Base-by-base conservation (phyloP, 768 basidiomycete species). In the Tylopilus felleus region DNA sequence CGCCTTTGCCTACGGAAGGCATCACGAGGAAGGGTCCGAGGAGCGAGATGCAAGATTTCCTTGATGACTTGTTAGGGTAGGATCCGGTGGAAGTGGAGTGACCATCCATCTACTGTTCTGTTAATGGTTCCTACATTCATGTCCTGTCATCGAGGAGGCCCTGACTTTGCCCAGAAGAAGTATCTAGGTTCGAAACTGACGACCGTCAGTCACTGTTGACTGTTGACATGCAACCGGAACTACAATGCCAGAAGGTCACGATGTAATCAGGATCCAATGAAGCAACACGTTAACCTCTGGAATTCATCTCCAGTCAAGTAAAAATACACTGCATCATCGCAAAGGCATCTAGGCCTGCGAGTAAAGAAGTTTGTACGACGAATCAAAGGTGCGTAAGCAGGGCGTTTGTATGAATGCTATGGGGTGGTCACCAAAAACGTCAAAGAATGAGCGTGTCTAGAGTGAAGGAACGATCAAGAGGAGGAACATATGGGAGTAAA, bases 11-110 rank as follows among this genome's bases (percentile, higher is more conserved):
- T 0, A 68, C 69, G 0, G 74, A 74, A 22, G 38, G 33, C 19
- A 14, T 49, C 5, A 40, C 63, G 51, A 72, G 72, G 65, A 73
- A 76, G 66, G 46, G 66, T 44, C 72, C 77, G n/a, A 82, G 80
- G 59, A 72, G 70, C 35, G 77, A 82, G 49, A 83, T 90, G 84
- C 79, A 89, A 67, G 84, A 82, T 40, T 90, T 86, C 61, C 69
- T 89, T 27, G 87, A 89, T 55, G 85, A 87, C 35, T 65, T 89
- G 4, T 63, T 89, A 9, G 66, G 67, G n/a, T 79, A 65, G 72
- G 38, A 48, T 8, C 10, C 10, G 12, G 8, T 31, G n/a, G 41
- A 19, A 17, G 19, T 17, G 33, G 21, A 23, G 10, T 29, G 28
- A 29, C 21, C 9, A 23, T 49, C 23, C 17, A 8, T 33, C 29